Conservation (phyloP, 176 grass and related monocot genomes). For the Eragrostis nindensis region DNA sequence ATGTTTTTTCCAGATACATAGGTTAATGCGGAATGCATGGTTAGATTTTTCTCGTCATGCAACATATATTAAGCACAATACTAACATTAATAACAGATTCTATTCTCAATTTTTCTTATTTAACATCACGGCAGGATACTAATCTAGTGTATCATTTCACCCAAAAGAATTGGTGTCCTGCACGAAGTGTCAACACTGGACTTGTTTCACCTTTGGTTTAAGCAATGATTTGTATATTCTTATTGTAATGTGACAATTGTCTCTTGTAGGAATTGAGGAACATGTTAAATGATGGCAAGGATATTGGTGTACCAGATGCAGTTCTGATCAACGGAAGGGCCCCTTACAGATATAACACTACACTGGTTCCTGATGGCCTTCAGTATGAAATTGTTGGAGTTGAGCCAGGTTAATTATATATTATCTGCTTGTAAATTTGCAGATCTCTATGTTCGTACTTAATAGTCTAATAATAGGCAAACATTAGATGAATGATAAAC, state of each 20-base stretch:
- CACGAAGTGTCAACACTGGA: not conserved
- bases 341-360: constrained; percentile 70
- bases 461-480: not conserved
- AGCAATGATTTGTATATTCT: not conserved
- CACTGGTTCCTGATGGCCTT: constrained; percentile 61
- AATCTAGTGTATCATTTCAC: not conserved
- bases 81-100: not conserved
- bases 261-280: constrained; percentile 78
- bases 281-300: constrained; percentile 70
- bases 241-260: constrained; percentile 21
- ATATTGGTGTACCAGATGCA: constrained; percentile 74
- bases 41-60: not conserved
- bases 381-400: constrained; percentile 77
- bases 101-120: too few relatives aligned
- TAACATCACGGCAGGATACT: not conserved
- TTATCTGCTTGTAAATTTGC: not conserved
- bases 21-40: not conserved
- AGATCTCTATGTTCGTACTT: not conserved
- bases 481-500: not conserved
- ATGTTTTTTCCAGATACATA: not conserved
- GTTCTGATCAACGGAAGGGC: constrained; percentile 87
- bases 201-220: not conserved
- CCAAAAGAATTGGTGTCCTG: not conserved
- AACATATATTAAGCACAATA: not conserved
- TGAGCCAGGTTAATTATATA: constrained; percentile 63